phyloP scores from a whole-genome alignment of 768 basidiomycete species.

The Collybia mongolica region DNA sequence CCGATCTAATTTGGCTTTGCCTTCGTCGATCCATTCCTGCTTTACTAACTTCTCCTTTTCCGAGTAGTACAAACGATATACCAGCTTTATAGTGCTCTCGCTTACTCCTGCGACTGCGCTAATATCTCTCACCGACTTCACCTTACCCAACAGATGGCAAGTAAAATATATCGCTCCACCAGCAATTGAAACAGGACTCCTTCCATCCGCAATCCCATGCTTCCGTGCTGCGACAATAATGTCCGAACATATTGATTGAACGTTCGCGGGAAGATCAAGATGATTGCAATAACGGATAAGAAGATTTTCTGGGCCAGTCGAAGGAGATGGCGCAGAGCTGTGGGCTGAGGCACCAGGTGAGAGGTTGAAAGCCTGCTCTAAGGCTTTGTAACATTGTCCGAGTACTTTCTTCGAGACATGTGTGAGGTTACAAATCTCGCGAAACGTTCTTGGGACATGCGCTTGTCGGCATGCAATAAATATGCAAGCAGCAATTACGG shows the following conservation, averaged over 20 bases:
- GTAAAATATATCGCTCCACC: constrained; percentile 95
- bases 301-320: constrained; percentile 78
- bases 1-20: constrained; percentile 57
- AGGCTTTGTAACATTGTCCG: constrained; percentile 89
- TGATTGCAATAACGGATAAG: constrained; percentile 94
- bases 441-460: constrained; percentile 93
- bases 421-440: constrained; percentile 92
- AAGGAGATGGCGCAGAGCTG: constrained; percentile 44
- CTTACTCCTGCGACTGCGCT: constrained; percentile 90
- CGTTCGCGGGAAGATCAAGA: constrained; percentile 77
- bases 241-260: constrained; percentile 82
- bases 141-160: constrained; percentile 73
- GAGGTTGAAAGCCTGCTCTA: constrained; percentile 87
- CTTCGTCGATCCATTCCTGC: constrained; percentile 82
- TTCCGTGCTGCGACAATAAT: constrained; percentile 80
- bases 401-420: constrained; percentile 94
- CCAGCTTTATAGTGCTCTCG: constrained; percentile 92
- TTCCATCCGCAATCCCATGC: constrained; percentile 88
- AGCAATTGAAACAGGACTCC: constrained; percentile 98
- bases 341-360: constrained; percentile 73
- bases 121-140: constrained; percentile 81
- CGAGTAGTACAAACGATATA: constrained; percentile 75
- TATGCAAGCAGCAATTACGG: constrained; percentile 95
- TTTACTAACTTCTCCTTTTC: constrained; percentile 80
- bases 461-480: constrained; percentile 97